Base-by-base conservation (phyloP, 1,139 yeast species). In the Suhomyces chickasaworum region DNA sequence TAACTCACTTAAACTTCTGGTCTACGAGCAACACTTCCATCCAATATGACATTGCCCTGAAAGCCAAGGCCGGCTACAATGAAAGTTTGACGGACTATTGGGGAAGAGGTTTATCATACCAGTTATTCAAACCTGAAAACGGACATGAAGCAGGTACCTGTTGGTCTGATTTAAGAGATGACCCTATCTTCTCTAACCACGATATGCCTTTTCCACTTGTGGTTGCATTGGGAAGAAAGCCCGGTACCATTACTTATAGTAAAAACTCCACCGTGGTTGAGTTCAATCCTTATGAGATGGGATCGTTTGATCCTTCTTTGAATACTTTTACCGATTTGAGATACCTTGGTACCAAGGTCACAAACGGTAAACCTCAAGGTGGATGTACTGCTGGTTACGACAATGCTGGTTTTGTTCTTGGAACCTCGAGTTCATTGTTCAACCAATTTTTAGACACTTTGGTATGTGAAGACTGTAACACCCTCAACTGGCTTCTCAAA, bases 341-440 rank as follows among this genome's bases (percentile, higher is more conserved):
- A 51, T 73, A 72, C 44, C 53, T 73, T 49, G 75, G 75, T 4
- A 61, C 73, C 7, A 56, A 63, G 1, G 66, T 68, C 12, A 53
- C 53, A 35, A 65, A 68, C 47, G 77, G 77, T 4, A 47, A 49
- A 21, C 66, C 73, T 8, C 41, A 44, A 9, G 44, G 42, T 10
- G 56, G 55, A 15, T 87, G 95, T 67, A 66, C 80, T 47, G 76
- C 73, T 12, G 95, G 95, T 2, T 83, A 77, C 53, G 95, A 87
- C 63, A 87, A 87, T 60, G 85, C 87, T 5, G 95, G 91, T 1
- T 87, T 80, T 61, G 71, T 85, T 35, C 66, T 86, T 65, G 95
- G 95, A 37, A 84, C 95, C 2, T 85, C 95, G 0, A 84, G 95
- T 0, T 75, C 93, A 1, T 70, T 89, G 47, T 89, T 89, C 69